Conservation (phyloP, 2,329 filamentous ascomycete species). For the Curvularia sp. region DNA sequence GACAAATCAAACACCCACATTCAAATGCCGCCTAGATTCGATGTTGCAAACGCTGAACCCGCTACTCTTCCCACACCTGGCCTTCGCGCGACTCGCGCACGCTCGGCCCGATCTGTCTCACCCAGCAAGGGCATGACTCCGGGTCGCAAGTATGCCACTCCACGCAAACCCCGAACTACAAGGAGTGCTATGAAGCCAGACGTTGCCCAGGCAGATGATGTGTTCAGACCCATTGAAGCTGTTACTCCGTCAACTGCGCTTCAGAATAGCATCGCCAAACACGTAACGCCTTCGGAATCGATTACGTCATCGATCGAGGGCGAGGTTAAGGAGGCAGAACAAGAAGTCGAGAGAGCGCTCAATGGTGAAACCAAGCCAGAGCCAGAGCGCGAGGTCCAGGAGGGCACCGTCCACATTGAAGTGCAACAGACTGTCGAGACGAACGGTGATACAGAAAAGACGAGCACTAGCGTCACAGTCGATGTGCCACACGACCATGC, state of each 20-base stretch:
- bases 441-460: conserved; percentile 68
- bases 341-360: conserved; percentile 6
- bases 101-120: conserved; percentile 67
- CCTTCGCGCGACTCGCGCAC: conserved; percentile 54
- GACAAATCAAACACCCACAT: conserved; percentile 76
- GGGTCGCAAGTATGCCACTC: conserved; percentile 58
- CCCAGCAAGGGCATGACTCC: conserved; percentile 60
- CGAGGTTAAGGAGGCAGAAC: conserved; percentile 38
- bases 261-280: conserved; percentile 43
- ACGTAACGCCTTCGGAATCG: conserved; percentile 35
- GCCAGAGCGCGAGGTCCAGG: conserved; percentile 25
- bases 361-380: conserved; percentile 17
- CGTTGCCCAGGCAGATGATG: conserved; percentile 40
- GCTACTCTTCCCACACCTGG: conserved; percentile 22
- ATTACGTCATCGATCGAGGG: conserved; percentile 55
- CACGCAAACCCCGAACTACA: conserved; percentile 62
- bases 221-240: conserved; percentile 55
- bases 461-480: conserved; percentile 75
- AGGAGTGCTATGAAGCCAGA: conserved; percentile 46
- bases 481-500: conserved; percentile 73
- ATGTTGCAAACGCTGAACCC: conserved; percentile 57
- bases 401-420: conserved; percentile 70
- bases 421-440: conserved; percentile 70
- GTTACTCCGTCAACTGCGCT: conserved; percentile 57
- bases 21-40: conserved; percentile 80